Conservation (phyloP, 2,329 filamentous ascomycete genomes). For the Xylariaceae sp. region DNA sequence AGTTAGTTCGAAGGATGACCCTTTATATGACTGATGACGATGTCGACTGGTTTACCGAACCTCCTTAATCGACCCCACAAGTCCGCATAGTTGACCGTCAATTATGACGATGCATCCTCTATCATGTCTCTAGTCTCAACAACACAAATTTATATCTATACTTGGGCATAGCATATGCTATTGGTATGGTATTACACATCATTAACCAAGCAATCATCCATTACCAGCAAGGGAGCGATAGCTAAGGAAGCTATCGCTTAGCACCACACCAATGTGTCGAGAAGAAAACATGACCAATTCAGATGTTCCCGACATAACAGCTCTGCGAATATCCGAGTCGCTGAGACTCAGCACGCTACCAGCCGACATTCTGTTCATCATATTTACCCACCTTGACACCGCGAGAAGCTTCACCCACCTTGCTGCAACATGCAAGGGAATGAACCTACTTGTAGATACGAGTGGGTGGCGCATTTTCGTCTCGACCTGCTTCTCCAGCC, state of each 20-base stretch:
- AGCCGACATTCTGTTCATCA: conserved; percentile 47
- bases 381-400: conserved; percentile 45
- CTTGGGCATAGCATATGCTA: too few species aligned
- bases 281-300: background rate
- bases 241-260: too few species aligned
- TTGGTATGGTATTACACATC: too few species aligned
- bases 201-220: background rate
- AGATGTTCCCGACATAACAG: conserved; percentile 8
- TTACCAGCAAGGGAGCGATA: too few species aligned
- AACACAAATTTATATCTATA: too few species aligned
- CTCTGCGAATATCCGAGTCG: conserved; percentile 12
- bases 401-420: conserved; percentile 46
- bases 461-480: conserved; percentile 51
- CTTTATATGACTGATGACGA: too few species aligned
- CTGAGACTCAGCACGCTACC: conserved; percentile 42
- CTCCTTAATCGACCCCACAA: too few species aligned
- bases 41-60: background rate
- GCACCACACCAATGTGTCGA: background rate
- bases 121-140: too few species aligned
- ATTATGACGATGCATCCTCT: background rate
- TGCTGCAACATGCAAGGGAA: conserved; percentile 35
- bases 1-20: too few species aligned
- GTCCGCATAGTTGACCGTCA: too few species aligned
- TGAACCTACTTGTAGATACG: conserved; percentile 37
- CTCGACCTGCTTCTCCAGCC: conserved; percentile 40